Conservation (phyloP, 73 alveolate genomes). For the Stentor coeruleus region DNA sequence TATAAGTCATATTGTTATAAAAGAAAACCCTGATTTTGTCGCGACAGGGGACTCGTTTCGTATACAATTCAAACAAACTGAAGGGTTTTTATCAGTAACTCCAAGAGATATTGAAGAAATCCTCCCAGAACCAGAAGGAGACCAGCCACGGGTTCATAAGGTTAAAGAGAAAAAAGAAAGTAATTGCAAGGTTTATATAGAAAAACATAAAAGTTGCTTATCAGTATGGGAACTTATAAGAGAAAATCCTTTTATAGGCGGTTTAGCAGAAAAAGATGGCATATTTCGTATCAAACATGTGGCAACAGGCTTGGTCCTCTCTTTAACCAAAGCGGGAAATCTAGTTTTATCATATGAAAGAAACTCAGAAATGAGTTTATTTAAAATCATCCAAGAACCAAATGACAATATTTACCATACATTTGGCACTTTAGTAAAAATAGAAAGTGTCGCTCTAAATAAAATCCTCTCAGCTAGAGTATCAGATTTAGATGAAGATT, state of each 20-base stretch:
- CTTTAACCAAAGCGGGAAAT: neutral
- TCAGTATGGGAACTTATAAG: slow-evolving; percentile 10
- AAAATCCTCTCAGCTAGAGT: neutral
- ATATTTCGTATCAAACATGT: neutral
- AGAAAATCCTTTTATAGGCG: slow-evolving; percentile 18
- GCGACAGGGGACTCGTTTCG: slow-evolving; percentile 28
- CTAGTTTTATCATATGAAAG: neutral
- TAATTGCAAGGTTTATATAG: neutral
- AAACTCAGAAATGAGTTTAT: neutral
- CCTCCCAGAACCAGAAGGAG: neutral
- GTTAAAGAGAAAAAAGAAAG: neutral
- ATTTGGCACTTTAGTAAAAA: slow-evolving; percentile 2
- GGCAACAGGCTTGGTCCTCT: slow-evolving; percentile 11
- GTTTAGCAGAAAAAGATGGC: neutral
- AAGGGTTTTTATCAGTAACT: neutral
- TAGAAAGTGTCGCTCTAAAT: neutral
- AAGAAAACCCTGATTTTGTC: slow-evolving; percentile 8
- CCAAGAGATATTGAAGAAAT: slow-evolving; percentile 17
- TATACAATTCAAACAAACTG: neutral
- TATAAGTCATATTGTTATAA: neutral
- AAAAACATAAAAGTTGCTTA: neutral
- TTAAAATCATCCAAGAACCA: neutral
- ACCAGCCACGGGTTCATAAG: neutral
- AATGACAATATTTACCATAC: neutral
- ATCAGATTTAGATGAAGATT: neutral